These are phyloP conservation scores for Hydrangea macrophylla DNA, from an alignment of 148 eudicot genomes.

Conservation along the genomic window DNA sequence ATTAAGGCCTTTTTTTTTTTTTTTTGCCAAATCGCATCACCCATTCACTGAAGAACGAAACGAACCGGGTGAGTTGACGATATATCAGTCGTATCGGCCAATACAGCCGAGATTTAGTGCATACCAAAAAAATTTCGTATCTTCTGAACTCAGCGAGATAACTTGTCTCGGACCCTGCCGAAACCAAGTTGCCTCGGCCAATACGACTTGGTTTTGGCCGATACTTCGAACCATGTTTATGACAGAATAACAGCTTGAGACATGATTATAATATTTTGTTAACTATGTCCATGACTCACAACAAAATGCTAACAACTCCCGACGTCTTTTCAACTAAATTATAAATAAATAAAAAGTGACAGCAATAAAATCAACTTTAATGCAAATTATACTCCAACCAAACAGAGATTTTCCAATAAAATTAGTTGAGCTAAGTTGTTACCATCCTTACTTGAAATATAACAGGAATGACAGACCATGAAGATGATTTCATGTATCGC, in stretches of 20 bases:
- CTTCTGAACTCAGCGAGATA: too few species aligned
- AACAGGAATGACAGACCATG: slow-evolving; percentile 85
- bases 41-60: too few species aligned
- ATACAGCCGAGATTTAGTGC: too few species aligned
- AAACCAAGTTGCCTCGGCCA: too few species aligned
- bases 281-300: too few species aligned
- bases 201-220: too few species aligned
- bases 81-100: too few species aligned
- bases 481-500: slow-evolving; percentile 65
- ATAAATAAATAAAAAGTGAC: not conserved
- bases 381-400: not conserved
- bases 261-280: not conserved
- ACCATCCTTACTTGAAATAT: slow-evolving; percentile 63
- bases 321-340: not conserved
- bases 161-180: too few species aligned
- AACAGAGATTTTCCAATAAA: slow-evolving; percentile 1
- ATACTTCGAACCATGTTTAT: not conserved
- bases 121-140: too few species aligned
- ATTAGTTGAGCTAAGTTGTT: not conserved
- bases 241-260: not conserved
- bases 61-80: too few species aligned
- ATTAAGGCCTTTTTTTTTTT: too few species aligned
- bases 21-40: too few species aligned
- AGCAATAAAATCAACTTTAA: not conserved
- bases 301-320: not conserved